Conservation (phyloP, 176 grass and related monocot genomes). For the Zoysia japonica region DNA sequence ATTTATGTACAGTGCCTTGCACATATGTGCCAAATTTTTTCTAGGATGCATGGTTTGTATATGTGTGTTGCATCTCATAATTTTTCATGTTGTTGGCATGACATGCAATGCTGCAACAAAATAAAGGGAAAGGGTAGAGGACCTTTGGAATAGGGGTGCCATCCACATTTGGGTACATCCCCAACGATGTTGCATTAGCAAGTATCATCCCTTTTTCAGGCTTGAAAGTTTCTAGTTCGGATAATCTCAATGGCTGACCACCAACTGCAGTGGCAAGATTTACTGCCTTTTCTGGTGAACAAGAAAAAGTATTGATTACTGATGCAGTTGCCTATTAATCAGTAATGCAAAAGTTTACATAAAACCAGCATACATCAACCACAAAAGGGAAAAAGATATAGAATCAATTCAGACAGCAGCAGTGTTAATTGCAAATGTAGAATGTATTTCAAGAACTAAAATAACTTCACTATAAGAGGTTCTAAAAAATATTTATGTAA, state of each 20-base stretch:
- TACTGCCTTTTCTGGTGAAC: slow-evolving; percentile 74
- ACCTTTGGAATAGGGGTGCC: slow-evolving; percentile 89
- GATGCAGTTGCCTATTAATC: neutral
- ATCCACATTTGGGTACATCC: slow-evolving; percentile 92
- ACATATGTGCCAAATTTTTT: no score
- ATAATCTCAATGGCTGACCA: slow-evolving; percentile 68
- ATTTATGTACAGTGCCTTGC: no score
- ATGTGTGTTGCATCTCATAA: no score
- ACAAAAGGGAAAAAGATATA: neutral
- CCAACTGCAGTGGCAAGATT: slow-evolving; percentile 73
- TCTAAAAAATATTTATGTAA: neutral
- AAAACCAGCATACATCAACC: slow-evolving; percentile 20
- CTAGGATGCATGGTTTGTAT: no score
- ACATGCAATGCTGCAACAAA: neutral
- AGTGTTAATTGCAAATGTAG: slow-evolving; percentile 3
- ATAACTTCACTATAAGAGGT: neutral
- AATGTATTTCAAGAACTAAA: slow-evolving; percentile 19
- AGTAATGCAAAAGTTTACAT: slow-evolving; percentile 19
- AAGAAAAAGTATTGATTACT: slow-evolving; percentile 33
- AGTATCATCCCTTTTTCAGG: slow-evolving; percentile 92
- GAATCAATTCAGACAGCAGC: neutral
- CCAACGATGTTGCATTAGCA: slow-evolving; percentile 93
- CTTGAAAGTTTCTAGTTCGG: slow-evolving; percentile 79
- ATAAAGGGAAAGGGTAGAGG: neutral
- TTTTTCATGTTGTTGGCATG: no score